Evolutionary conservation across 495 filamentous ascomycete genomes (phyloP).

Genomic region (Cercophora samala): DNA sequence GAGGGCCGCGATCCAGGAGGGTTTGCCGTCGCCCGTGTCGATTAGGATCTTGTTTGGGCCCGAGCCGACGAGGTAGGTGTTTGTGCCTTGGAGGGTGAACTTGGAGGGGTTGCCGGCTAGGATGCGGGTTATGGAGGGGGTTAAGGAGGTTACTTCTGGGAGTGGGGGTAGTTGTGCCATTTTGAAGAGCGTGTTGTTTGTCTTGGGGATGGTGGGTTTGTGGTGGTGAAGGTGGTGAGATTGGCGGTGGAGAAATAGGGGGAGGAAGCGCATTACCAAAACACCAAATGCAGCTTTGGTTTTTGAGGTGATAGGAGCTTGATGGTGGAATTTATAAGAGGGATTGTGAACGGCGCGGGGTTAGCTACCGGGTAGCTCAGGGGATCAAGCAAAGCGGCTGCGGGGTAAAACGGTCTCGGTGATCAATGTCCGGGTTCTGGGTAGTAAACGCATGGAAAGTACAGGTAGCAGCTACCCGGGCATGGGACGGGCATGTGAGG

Average conservation of each 20-base stretch:
- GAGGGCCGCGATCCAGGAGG: conserved; percentile 58
- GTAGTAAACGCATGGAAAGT: not conserved
- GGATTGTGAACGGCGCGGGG: not conserved
- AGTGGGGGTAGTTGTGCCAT: conserved; percentile 48
- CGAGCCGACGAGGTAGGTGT: conserved; percentile 81
- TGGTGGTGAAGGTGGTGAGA: not conserved
- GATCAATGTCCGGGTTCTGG: not conserved
- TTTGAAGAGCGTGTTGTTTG: conserved; percentile 15
- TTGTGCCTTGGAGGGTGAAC: conserved; percentile 63
- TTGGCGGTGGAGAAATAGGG: not conserved
- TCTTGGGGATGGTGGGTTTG: not conserved
- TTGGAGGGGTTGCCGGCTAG: conserved; percentile 80
- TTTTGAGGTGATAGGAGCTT: not conserved
- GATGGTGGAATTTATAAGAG: not conserved
- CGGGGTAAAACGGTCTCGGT: not conserved
- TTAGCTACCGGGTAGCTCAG: not conserved
- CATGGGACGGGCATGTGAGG: not conserved
- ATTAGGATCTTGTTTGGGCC: conserved; percentile 66
- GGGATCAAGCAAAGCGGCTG: not conserved
- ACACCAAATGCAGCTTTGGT: not conserved
- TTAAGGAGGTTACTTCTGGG: conserved; percentile 64
- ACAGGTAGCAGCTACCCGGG: not conserved
- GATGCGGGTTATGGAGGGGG: conserved; percentile 65
- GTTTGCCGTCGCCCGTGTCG: conserved; percentile 73
- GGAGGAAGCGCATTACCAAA: not conserved